Evolutionary conservation across 306 rosid genomes (phyloP), one percentile per base, ranked within the genome.

Genomic region (Medicago lupulina): DNA sequence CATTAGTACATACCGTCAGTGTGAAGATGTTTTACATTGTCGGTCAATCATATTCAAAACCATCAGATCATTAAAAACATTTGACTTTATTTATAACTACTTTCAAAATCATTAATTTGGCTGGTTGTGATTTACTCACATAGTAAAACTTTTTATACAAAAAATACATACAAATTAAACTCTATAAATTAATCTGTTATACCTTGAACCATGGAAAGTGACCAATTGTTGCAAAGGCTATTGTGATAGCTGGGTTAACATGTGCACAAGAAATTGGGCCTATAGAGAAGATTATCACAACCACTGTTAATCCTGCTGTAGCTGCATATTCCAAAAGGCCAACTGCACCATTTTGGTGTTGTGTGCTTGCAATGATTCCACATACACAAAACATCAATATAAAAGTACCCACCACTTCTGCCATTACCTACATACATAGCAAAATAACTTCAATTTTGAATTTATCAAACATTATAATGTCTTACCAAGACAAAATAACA

Each of bases 261-360:
- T 91, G 98, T 1, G 98, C 97, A 79, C 86, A 90, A 62, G 97
- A 93, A 79, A 93, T 88, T 23, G 88, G 80, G 3, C 90, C 96
- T 36, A 88, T 84, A 0, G 93, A 84, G 86, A 89, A 91, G 36
- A 87, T 86, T 34, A 91, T 71, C 53, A 93, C 97, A 15, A 85
- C 82, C 7, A 91, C 92, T n/a, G 98, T 87, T 82, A 89, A 85
- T 70, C 97, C 92, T 65, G 96, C 96, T 16, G 97, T 86, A 70
- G 86, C 81, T 73, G 98, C 93, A 70, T 89, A 93, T 84, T 89
- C 97, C 67, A 88, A 25, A 36, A 93, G 91, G 34, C 92, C 91
- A 19, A 89, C 88, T 76, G 85, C 80, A 10, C 87, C 5, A 23
- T 55, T 19, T 55, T 55, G 61, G 28, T 19, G 31, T 55, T 55